Conservation (phyloP, 192 early-diverging fungal genomes). For the Coemansia reversa region DNA sequence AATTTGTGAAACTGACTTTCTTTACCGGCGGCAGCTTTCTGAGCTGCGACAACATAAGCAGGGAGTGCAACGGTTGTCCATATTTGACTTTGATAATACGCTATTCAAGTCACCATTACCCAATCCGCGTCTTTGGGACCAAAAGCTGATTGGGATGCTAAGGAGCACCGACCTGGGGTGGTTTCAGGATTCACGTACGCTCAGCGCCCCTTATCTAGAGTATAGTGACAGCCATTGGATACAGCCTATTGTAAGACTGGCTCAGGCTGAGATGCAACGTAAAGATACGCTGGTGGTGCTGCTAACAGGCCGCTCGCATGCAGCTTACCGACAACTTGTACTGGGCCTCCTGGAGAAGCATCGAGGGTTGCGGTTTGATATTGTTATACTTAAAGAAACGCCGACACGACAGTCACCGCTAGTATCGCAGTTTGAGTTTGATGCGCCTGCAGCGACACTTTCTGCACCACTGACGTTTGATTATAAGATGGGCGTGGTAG, state of each 20-base stretch:
- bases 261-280: conserved; percentile 13
- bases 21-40: conserved; percentile 45
- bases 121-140: conserved; percentile 62
- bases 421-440: conserved; percentile 10
- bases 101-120: conserved; percentile 63
- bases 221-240: conserved; percentile 42
- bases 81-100: conserved; percentile 71
- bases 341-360: conserved; percentile 35
- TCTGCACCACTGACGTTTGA: conserved; percentile 58
- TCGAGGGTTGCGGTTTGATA: conserved; percentile 54
- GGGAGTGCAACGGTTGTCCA: conserved; percentile 31
- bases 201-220: conserved; percentile 49
- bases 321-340: conserved; percentile 44
- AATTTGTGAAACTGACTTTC: conserved; percentile 33
- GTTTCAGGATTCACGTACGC: conserved; percentile 62
- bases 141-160: conserved; percentile 54
- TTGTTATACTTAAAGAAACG: conserved; percentile 58
- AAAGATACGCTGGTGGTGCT: conserved; percentile 41
- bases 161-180: conserved; percentile 59
- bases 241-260: conserved; percentile 16
- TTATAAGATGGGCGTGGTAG: conserved; percentile 61
- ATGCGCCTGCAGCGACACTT: conserved; percentile 13
- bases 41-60: conserved; percentile 31
- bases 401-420: conserved; percentile 41
- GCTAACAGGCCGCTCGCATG: conserved; percentile 51